These are phyloP conservation scores for Camelina laxa DNA, from an alignment of 345 rosid species.

Conservation along the genomic window DNA sequence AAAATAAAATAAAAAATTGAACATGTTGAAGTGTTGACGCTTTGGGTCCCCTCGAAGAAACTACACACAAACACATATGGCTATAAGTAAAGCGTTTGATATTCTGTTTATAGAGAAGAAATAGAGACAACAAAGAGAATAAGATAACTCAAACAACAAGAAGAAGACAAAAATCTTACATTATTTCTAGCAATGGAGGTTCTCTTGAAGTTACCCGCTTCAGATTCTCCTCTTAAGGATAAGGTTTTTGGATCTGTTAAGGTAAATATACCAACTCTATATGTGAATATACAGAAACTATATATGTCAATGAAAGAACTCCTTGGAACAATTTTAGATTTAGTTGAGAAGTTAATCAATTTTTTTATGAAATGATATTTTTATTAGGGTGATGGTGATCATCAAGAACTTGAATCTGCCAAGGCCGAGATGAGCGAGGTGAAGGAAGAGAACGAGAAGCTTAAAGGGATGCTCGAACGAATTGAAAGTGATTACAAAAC, in stretches of 20 bases:
- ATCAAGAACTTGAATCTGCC: slow-evolving; percentile 58
- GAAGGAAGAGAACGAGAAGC: slow-evolving; percentile 71
- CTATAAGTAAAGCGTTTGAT: slow-evolving; percentile 46
- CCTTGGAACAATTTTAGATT: not conserved
- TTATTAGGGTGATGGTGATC: slow-evolving; percentile 45
- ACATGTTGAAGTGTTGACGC: slow-evolving; percentile 66
- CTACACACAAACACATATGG: slow-evolving; percentile 35
- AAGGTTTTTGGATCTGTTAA: slow-evolving; percentile 40
- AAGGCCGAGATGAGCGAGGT: slow-evolving; percentile 76
- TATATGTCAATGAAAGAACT: not conserved
- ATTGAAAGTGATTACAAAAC: slow-evolving; percentile 70
- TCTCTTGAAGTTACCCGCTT: slow-evolving; percentile 42
- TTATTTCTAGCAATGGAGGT: slow-evolving; percentile 48
- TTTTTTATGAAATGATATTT: not conserved
- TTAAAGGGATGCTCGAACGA: slow-evolving; percentile 58
- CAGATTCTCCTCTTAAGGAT: slow-evolving; percentile 44
- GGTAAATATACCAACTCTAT: slow-evolving; percentile 27
- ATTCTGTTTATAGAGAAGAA: slow-evolving; percentile 13
- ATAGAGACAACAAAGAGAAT: slow-evolving; percentile 10
- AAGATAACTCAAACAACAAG: slow-evolving; percentile 21
- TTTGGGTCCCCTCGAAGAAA: slow-evolving; percentile 51
- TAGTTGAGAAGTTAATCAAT: not conserved
- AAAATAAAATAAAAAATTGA: slow-evolving; percentile 22
- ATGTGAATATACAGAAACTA: not conserved
- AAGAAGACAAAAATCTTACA: slow-evolving; percentile 33